Conservation (phyloP, 2,329 filamentous ascomycete genomes). For the Pseudogymnoascus sp. region DNA sequence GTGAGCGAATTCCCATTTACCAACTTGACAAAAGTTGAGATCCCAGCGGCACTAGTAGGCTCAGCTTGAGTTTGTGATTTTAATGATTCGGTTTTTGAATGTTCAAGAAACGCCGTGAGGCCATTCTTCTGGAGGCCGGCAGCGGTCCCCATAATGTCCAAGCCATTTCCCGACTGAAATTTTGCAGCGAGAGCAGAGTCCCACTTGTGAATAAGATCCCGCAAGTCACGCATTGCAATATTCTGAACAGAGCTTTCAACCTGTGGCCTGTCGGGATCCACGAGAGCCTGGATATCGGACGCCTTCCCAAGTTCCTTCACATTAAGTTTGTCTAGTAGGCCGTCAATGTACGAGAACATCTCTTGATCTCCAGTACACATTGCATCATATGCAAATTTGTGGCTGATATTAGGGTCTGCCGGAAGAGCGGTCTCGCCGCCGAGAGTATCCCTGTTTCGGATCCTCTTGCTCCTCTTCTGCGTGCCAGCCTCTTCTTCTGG, state of each 20-base stretch:
- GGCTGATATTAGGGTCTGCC: constrained; percentile 48
- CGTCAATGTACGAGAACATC: constrained; percentile 24
- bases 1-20: constrained; percentile 45
- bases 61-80: constrained; percentile 40
- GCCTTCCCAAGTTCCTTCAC: constrained; percentile 26
- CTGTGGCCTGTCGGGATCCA: constrained; percentile 15
- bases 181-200: constrained; percentile 32
- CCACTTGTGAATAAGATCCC: constrained; percentile 31
- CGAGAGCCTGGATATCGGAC: constrained; percentile 21
- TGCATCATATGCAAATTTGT: constrained; percentile 26
- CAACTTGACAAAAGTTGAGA: constrained; percentile 43
- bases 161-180: constrained; percentile 25
- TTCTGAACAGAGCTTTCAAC: constrained; percentile 19
- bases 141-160: constrained; percentile 27
- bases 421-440: constrained; percentile 40
- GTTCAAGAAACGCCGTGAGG: constrained; percentile 55
- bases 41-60: constrained; percentile 26
- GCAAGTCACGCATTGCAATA: constrained; percentile 30
- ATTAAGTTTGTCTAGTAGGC: constrained; percentile 22
- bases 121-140: constrained; percentile 32
- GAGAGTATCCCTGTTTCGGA: constrained; percentile 50
- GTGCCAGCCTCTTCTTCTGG: constrained; percentile 49
- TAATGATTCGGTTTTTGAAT: constrained; percentile 39
- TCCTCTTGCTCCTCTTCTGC: constrained; percentile 58
- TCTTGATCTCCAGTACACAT: constrained; percentile 22